Evolutionary conservation across 129 eudicot genomes (phyloP), one percentile per base, ranked within the genome.

Genomic region (Tagetes patula): DNA sequence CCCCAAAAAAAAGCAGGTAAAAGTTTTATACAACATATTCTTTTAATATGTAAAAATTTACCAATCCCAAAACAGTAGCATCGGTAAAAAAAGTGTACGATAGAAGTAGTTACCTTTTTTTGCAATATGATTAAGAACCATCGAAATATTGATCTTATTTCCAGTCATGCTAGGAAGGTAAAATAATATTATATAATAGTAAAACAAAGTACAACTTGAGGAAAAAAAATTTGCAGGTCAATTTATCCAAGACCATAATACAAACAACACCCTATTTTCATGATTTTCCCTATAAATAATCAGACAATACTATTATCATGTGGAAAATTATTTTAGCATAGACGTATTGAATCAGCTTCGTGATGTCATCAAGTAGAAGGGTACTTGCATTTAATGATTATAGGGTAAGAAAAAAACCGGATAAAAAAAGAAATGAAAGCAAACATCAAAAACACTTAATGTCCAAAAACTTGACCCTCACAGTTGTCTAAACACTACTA

Each of bases 401-500:
- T 1, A 37, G 65, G 42, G 53, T 3, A 59, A 70, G 70, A 33
- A 37, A 68, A 46, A 56, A 61, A 49, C 31, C 27, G 34, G 14
- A 7, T 1, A 58, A 13, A 73, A 61, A 61, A 74, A 42, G 37
- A 71, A 71, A 65, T 42, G n/a, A 53, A 53, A 65, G 64, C 55
- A 14, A 68, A 50, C 50, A 70, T 46, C 40, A 77, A 69, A 77
- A 27, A 56, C 34, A 14, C 74, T 42, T 47, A 77, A 59, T 60
- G 76, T 37, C 65, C 69, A 71, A 65, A 64, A 10, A 10, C 82
- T 78, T 78, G 73, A 64, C 52, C 68, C 52, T 48, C 11, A 52
- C 62, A 78, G 73, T 72, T 78, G 82, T 71, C 64, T 47, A 76
- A 67, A 30, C 73, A 68, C 70, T 69, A 62, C 81, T 48, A 20